Evolutionary conservation across 2,329 filamentous ascomycete genomes (phyloP).

Genomic region (Trichocomaceae sp.): DNA sequence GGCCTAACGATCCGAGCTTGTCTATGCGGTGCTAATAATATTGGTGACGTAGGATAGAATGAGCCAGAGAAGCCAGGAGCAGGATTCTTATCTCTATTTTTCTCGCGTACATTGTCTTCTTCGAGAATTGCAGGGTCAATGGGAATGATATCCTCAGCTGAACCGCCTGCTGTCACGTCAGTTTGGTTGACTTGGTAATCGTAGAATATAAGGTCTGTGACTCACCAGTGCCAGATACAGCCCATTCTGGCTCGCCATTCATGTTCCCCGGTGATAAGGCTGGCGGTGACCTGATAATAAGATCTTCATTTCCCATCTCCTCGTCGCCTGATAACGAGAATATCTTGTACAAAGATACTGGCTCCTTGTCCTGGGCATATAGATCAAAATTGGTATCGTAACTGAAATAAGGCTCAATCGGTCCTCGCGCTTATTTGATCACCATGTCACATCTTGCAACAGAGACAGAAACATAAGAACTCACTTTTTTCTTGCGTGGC

Average conservation of each 20-base stretch:
- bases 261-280: neutral
- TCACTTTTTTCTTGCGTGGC: neutral
- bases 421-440: neutral
- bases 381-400: neutral
- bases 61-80: neutral
- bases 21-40: neutral
- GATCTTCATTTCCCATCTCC: neutral
- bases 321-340: neutral
- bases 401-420: neutral
- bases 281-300: neutral
- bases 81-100: slow-evolving; percentile 1
- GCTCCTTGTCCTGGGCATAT: neutral
- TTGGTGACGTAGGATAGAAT: neutral
- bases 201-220: neutral
- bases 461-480: neutral
- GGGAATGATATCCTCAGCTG: neutral
- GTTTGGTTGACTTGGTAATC: neutral
- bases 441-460: neutral
- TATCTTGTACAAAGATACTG: neutral
- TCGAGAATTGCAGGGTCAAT: neutral
- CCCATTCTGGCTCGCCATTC: neutral
- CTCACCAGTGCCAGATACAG: neutral
- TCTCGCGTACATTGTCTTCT: neutral
- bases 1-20: no score
- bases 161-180: neutral